Conservation (phyloP, 345 rosid species). For the Punica granatum region DNA sequence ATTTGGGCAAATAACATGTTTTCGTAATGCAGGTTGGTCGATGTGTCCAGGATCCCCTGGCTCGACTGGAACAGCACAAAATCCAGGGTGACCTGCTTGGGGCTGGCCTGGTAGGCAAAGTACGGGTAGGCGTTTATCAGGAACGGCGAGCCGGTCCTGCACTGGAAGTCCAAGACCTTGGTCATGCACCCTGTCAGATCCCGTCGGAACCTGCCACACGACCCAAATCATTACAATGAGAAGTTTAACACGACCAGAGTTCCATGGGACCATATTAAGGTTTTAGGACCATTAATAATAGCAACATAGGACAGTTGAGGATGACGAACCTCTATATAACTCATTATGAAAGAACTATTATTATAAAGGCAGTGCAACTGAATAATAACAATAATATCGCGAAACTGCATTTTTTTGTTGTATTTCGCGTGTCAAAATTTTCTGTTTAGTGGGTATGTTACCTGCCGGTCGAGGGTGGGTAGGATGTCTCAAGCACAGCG, state of each 20-base stretch:
- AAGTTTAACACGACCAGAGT: neutral
- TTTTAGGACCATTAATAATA: no score
- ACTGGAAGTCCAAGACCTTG: slow-evolving; percentile 26
- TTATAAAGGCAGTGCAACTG: no score
- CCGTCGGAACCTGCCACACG: slow-evolving; percentile 22
- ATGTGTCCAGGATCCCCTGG: slow-evolving; percentile 32
- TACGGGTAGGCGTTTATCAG: slow-evolving; percentile 43
- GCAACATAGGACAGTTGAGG: no score
- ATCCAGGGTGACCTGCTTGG: slow-evolving; percentile 30
- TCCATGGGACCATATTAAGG: no score
- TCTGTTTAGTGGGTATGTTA: neutral
- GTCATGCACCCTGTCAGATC: slow-evolving; percentile 25
- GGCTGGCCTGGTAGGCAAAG: slow-evolving; percentile 37
- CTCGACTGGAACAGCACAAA: slow-evolving; percentile 38
- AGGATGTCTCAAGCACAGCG: slow-evolving; percentile 36
- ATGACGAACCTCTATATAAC: no score
- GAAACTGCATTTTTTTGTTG: no score
- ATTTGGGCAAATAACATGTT: slow-evolving; percentile 48
- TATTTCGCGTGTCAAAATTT: no score
- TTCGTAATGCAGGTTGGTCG: slow-evolving; percentile 27
- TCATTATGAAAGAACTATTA: no score
- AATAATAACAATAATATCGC: no score
- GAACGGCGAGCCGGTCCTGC: slow-evolving; percentile 32
- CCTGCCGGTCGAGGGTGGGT: slow-evolving; percentile 38
- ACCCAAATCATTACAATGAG: neutral